A percentile compares a stretch with the other conserved stretches of the same genome.
These are phyloP conservation scores for Azolla pinnata DNA, from an alignment of 75 land plant genomes.

Conservation along the genomic window DNA sequence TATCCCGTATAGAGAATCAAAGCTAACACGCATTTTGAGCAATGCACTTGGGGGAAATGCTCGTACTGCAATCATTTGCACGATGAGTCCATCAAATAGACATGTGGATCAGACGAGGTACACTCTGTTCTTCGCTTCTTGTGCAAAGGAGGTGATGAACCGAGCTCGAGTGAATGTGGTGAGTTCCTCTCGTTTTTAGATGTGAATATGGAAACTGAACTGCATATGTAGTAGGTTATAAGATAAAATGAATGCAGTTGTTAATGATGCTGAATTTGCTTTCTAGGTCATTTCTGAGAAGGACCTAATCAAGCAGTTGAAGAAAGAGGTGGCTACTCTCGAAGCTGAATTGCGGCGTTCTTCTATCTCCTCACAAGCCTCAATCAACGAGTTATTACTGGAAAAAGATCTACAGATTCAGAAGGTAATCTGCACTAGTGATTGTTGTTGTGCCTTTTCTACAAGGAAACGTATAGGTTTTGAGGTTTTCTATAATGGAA, in stretches of 20 bases:
- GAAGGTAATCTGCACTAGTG: slow-evolving; percentile 37
- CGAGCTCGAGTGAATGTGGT: slow-evolving; percentile 85
- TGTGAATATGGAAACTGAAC: neutral
- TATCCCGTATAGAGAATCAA: slow-evolving; percentile 89
- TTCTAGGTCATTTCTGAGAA: slow-evolving; percentile 64
- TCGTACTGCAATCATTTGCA: slow-evolving; percentile 92
- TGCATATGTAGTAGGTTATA: neutral
- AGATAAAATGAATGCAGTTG: neutral
- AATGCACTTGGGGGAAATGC: slow-evolving; percentile 91
- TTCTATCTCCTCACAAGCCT: slow-evolving; percentile 5
- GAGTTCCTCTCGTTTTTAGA: neutral
- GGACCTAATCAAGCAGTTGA: slow-evolving; percentile 86
- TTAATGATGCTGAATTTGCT: neutral
- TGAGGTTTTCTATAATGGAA: neutral
- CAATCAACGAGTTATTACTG: slow-evolving; percentile 41
- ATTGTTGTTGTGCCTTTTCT: neutral
- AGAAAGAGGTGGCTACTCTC: slow-evolving; percentile 85
- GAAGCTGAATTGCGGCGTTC: slow-evolving; percentile 58
- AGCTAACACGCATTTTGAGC: slow-evolving; percentile 89
- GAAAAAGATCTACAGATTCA: slow-evolving; percentile 69
- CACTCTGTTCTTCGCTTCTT: slow-evolving; percentile 80
- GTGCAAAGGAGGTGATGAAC: slow-evolving; percentile 91
- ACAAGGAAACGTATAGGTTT: neutral
- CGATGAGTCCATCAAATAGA: slow-evolving; percentile 84
- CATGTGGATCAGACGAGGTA: slow-evolving; percentile 92